Conservation (phyloP, 495 filamentous ascomycete species). For the Hypoxylon fragiforme region DNA sequence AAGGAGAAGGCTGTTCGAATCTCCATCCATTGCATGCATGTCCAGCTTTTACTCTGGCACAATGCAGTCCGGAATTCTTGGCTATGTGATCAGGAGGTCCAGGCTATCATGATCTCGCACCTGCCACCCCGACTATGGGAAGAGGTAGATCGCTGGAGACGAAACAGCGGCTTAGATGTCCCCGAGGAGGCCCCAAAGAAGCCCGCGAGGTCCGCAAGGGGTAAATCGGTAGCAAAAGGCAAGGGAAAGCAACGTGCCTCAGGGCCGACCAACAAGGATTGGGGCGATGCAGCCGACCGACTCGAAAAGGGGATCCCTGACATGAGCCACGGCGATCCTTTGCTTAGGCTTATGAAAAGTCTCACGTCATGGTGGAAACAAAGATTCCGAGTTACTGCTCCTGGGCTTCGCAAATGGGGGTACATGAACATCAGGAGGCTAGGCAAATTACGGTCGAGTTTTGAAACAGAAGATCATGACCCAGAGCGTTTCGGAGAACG, state of each 20-base stretch:
- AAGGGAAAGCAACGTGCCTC: constrained; percentile 51
- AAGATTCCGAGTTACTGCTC: constrained; percentile 74
- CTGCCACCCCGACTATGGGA: constrained; percentile 66
- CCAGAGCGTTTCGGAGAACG: constrained; percentile 72
- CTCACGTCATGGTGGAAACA: constrained; percentile 86
- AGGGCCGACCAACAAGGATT: constrained; percentile 66
- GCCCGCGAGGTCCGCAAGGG: constrained; percentile 25
- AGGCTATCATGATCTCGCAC: constrained; percentile 73
- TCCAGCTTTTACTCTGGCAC: constrained; percentile 84
- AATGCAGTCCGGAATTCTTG: constrained; percentile 86
- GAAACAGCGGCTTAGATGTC: constrained; percentile 63
- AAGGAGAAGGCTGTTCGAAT: constrained; percentile 76
- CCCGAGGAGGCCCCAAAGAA: constrained; percentile 40
- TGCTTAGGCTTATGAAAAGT: constrained; percentile 75
- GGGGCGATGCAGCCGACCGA: constrained; percentile 69
- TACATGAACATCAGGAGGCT: constrained; percentile 74
- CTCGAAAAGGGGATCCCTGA: constrained; percentile 68
- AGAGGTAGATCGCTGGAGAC: constrained; percentile 75
- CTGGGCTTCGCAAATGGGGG: constrained; percentile 84
- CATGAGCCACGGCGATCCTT: constrained; percentile 77
- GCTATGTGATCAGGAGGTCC: constrained; percentile 77
- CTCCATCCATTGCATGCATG: constrained; percentile 83
- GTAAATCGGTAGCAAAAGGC: constrained; percentile 42
- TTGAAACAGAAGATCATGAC: constrained; percentile 64
- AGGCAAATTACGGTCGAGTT: constrained; percentile 66